phyloP scores from a whole-genome alignment of 345 rosid species.

The Cardamine resedifolia region DNA sequence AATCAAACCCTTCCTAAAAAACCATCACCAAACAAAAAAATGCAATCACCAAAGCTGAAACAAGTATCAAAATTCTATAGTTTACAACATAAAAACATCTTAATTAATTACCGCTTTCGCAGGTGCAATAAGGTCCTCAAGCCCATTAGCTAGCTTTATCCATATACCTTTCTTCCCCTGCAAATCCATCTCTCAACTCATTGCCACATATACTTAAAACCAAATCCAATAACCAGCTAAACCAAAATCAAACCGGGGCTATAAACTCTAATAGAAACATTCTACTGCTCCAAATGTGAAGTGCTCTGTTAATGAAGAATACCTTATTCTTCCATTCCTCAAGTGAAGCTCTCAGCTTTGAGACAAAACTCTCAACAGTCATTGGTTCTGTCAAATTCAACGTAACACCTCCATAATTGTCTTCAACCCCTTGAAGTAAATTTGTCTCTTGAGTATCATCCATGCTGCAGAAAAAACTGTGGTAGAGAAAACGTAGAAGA shows the following conservation, averaged over 20 bases:
- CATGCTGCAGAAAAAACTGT: background rate
- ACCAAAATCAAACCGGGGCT: background rate
- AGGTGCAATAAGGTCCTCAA: slow-evolving; percentile 47
- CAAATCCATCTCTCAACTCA: slow-evolving; percentile 8
- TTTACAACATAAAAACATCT: background rate
- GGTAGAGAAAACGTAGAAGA: background rate
- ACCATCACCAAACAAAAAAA: background rate
- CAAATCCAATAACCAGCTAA: background rate
- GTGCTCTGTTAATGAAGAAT: background rate
- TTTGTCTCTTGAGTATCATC: background rate
- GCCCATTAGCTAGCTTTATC: slow-evolving; percentile 56
- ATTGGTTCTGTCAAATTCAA: background rate
- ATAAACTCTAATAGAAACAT: background rate
- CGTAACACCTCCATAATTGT: background rate
- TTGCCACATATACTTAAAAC: background rate
- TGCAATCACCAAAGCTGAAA: background rate
- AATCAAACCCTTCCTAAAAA: slow-evolving; percentile 54
- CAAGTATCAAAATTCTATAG: background rate
- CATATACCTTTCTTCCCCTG: slow-evolving; percentile 68
- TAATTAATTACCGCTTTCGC: slow-evolving; percentile 4
- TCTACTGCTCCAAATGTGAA: background rate
- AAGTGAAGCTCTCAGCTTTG: background rate
- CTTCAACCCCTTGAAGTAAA: slow-evolving; percentile 5
- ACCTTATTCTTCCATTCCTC: background rate
- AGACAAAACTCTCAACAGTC: background rate